phyloP scores from a whole-genome alignment of 2,329 filamentous ascomycete species.

The Colletotrichum graminicola region DNA sequence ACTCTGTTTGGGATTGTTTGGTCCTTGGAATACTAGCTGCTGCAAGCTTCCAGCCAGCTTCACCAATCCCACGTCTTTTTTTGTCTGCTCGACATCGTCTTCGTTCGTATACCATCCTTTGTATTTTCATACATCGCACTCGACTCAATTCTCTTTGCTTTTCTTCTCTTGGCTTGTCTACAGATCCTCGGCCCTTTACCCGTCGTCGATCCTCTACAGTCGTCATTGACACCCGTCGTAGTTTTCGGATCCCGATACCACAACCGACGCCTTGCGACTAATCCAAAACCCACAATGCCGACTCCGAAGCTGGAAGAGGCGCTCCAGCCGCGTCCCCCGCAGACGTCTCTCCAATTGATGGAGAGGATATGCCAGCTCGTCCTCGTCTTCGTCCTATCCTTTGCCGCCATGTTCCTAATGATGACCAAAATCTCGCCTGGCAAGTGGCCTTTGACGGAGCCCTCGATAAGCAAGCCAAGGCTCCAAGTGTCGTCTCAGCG shows the following conservation, averaged over 20 bases:
- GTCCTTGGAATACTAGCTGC: constrained; percentile 33
- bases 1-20: constrained; percentile 41
- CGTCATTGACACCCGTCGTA: background rate
- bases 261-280: background rate
- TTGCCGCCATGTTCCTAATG: constrained; percentile 41
- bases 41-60: constrained; percentile 9
- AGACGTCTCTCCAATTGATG: constrained; percentile 24
- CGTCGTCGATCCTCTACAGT: background rate
- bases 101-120: constrained; percentile 14
- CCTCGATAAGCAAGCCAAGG: constrained; percentile 34
- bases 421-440: constrained; percentile 41
- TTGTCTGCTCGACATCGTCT: constrained; percentile 14
- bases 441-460: constrained; percentile 38
- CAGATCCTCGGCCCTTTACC: background rate
- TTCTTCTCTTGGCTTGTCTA: background rate
- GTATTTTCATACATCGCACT: constrained; percentile 12
- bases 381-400: constrained; percentile 38
- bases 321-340: constrained; percentile 30
- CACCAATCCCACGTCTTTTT: constrained; percentile 18
- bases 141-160: background rate
- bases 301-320: constrained; percentile 28
- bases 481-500: constrained; percentile 22
- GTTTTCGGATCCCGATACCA: background rate
- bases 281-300: constrained; percentile 16
- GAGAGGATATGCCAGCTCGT: constrained; percentile 38